Evolutionary conservation across 441 rosid genomes (phyloP), one percentile per base, ranked within the genome.

Genomic region (Mallotus japonicus): DNA sequence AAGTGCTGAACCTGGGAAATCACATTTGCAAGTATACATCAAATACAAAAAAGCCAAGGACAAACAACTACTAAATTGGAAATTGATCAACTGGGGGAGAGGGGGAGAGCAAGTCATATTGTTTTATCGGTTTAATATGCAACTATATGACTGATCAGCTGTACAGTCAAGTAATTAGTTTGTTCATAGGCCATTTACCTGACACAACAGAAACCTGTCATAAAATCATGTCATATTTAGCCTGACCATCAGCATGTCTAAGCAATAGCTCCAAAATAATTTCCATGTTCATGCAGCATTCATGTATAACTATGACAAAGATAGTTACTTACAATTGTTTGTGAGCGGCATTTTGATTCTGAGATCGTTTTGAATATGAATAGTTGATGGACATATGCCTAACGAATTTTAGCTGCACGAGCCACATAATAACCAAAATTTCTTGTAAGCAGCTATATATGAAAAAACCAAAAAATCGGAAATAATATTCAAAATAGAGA

Each of bases 381-480:
- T 75, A 79, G 76, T 58, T 75, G 63, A 78, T 76, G 50, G 96
- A 85, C 75, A 83, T 64, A 62, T 90, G 96, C 58, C 93, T 85
- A 9, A 87, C 77, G 62, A 92, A 88, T 24, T 78, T 83, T 84
- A 92, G 93, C 96, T 89, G 89, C 66, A 46, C 55, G 24, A 64
- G 19, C 34, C 61, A 22, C 2, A 42, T 6, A 44, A 53, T 20
- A 19, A 49, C 0, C 47, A 44, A 44, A 7, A 5, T 28, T 51
- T 8, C 40, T 37, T 4, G 5, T 37, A 16, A 56, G 40, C 17
- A 22, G 65, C 63, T 42, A 42, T 8, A 63, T 0, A 17, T 63
- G 28, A 44, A 63, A 24, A 63, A 42, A 63, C 16, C n/a, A 54
- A 0, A 16, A 54, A 54, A 3, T 58, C 20, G 42, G 42, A 5